Evolutionary conservation across 805 yeast genomes (phyloP), one percentile per base, ranked within the genome.

Genomic region (Candida sphagnicola): DNA sequence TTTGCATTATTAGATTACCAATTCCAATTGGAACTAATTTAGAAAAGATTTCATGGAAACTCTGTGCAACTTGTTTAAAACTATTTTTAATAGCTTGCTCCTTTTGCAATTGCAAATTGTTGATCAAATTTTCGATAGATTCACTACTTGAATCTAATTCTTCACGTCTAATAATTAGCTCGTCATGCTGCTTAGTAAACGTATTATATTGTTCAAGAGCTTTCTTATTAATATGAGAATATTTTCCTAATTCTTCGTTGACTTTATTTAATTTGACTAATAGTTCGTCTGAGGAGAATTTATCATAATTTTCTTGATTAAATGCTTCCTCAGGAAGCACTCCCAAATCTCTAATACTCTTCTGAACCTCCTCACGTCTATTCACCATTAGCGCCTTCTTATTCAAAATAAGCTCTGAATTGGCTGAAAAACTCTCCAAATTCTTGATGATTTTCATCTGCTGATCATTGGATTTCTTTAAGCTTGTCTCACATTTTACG

Each of bases 321-420:
- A 86, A 80, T 0, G 93, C 89, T 38, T 85, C 89, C 51, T 89
- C 96, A 0, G 96, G 91, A 13, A 91, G 66, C 3, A 85, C 85
- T n/a, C 97, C 97, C 29, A 90, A 62, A 30, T 85, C 95, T 44
- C 90, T 72, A 21, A 89, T 81, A 51, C 78, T 85, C 42, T 73
- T 76, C 46, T 80, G 82, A 17, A 86, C 59, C 46, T 85, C 95
- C 35, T 83, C 86, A 42, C 85, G 73, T 46, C 95, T 73, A 31
- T 70, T 64, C 3, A 65, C 54, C 35, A 87, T 60, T 4, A 82
- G 54, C 2, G 84, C 69, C 46, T 80, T 85, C 50, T 76, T 82
- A 15, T 84, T 73, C 46, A 84, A 62, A 5, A 70, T 67, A 41
- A 75, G 80, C 50, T 88, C 95, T 0, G 83, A 72, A n/a, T 54